Evolutionary conservation across 257 asterid genomes (phyloP), one percentile per base, ranked within the genome.

Genomic region (Lavandula angustifolia): DNA sequence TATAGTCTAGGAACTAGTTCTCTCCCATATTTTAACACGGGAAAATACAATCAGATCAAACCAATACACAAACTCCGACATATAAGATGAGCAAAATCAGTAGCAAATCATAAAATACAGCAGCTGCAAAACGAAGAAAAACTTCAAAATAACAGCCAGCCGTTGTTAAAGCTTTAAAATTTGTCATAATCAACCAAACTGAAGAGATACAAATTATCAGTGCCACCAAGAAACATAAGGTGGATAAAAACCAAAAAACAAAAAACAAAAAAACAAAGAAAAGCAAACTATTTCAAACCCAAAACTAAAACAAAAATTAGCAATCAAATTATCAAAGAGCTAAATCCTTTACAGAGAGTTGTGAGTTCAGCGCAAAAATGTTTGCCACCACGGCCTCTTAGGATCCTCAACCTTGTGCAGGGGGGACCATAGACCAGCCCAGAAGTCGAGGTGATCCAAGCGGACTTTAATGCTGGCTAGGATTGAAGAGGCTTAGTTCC

Each of bases 401-500:
- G 59, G 78, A n/a, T 38, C 65, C 77, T 44, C 37, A 72, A 48
- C 76, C 83, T 44, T 68, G 81, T 48, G 78, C 73, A n/a, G 57
- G 27, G 27, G n/a, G 27, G 27, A 22, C 76, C 95, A 87, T 76
- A n/a, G 85, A 86, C 95, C 95, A 87, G 76, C 92, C 94, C 35
- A 69, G 73, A 64, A 71, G 92, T 35, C 73, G 77, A 64, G 95
- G 94, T 6, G 95, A 87, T 65, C 86, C 95, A 4, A 86, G 86
- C 10, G 85, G 88, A 64, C 79, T 64, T 27, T 79, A 81, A 63
- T 86, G 84, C 84, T 72, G 84, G 27, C 80, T 79, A 22, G 81
- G 82, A 72, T 86, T 78, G 80, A 92, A 92, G 17, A 84, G 83
- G 81, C 92, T 86, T 71, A 92, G 79, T 66, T 88, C 96, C 95